phyloP scores from a whole-genome alignment of 1,139 yeast genomes.

The Saccharomycopsis hybrid region DNA sequence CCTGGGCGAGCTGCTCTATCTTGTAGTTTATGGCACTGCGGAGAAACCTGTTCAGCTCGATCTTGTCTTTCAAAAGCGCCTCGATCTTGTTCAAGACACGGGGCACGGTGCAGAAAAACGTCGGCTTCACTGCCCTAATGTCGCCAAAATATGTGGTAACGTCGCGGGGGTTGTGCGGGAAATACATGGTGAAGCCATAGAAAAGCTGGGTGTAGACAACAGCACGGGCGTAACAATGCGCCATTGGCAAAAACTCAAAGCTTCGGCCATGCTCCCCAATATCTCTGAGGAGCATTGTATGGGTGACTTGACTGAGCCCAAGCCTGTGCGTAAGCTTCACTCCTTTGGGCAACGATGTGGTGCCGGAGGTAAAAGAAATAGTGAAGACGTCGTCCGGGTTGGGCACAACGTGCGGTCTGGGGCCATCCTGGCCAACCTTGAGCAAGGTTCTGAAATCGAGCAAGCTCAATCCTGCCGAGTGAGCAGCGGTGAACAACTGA shows the following conservation, averaged over 20 bases:
- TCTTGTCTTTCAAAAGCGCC: constrained; percentile 33
- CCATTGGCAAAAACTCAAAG: constrained; percentile 8
- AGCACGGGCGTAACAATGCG: constrained; percentile 8
- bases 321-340: constrained; percentile 49
- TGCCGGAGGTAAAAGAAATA: constrained; percentile 49
- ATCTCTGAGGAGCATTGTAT: background rate
- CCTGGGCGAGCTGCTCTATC: constrained; percentile 25
- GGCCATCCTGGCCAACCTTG: constrained; percentile 32
- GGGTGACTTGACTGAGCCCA: constrained; percentile 3
- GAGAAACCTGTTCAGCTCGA: constrained; percentile 30
- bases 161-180: constrained; percentile 32
- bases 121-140: constrained; percentile 44
- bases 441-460: constrained; percentile 34
- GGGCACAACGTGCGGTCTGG: constrained; percentile 35
- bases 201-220: background rate
- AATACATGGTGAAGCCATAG: constrained; percentile 31
- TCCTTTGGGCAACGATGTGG: constrained; percentile 73
- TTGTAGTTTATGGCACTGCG: constrained; percentile 31
- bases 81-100: constrained; percentile 57
- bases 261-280: background rate
- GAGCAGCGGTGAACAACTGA: constrained; percentile 15
- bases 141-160: constrained; percentile 43
- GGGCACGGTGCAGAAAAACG: constrained; percentile 49
- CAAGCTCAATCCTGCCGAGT: constrained; percentile 24
- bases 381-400: constrained; percentile 38